phyloP scores from a whole-genome alignment of 1,284 basidiomycete genomes.

The Hemileia vastatrix region DNA sequence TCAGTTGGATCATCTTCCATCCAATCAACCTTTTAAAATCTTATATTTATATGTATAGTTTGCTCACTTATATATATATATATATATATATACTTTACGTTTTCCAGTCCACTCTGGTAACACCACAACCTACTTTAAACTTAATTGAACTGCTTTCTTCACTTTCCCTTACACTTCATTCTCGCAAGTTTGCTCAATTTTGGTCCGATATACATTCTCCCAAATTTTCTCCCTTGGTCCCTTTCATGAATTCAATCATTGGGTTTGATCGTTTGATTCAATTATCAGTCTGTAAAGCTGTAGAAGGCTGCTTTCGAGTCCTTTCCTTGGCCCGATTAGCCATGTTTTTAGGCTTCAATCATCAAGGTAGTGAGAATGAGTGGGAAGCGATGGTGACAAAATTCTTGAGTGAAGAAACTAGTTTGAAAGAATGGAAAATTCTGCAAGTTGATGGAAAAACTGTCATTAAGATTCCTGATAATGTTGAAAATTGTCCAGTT shows the following conservation, averaged over 20 bases:
- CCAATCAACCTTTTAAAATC: background rate
- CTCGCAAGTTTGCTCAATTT: slow-evolving; percentile 6
- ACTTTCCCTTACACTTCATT: slow-evolving; percentile 12
- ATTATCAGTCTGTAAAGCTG: slow-evolving; percentile 7
- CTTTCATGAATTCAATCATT: slow-evolving; percentile 2
- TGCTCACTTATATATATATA: background rate
- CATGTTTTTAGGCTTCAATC: slow-evolving; percentile 1
- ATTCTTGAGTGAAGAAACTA: background rate
- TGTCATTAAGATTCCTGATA: slow-evolving; percentile 11
- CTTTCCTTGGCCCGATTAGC: slow-evolving; percentile 1
- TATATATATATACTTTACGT: background rate
- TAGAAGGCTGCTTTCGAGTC: slow-evolving; percentile 14
- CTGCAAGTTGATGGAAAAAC: no score
- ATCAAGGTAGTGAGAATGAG: slow-evolving; percentile 1
- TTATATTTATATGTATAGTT: background rate
- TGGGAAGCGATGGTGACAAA: background rate
- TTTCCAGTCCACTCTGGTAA: slow-evolving; percentile 13
- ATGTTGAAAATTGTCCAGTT: slow-evolving; percentile 16
- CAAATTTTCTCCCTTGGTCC: slow-evolving; percentile 3
- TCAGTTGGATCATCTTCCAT: background rate
- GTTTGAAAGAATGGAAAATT: no score
- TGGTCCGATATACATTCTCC: background rate
- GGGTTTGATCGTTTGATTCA: slow-evolving; percentile 10
- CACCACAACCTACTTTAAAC: slow-evolving; percentile 11
- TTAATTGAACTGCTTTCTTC: slow-evolving; percentile 11